phyloP scores from a whole-genome alignment of 2,329 filamentous ascomycete species.

The Penicillium olsonii region DNA sequence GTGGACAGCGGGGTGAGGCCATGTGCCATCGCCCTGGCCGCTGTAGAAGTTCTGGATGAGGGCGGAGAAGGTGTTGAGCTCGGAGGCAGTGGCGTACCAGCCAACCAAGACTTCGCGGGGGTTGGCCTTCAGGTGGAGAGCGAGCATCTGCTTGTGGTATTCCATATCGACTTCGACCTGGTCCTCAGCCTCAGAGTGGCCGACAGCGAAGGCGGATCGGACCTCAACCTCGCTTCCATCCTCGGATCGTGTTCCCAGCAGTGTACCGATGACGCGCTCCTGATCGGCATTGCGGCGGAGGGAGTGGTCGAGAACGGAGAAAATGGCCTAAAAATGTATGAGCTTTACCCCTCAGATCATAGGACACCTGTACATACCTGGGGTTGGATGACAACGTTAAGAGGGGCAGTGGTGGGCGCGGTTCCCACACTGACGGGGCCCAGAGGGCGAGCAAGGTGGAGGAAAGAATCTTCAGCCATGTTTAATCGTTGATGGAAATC shows the following conservation, averaged over 20 bases:
- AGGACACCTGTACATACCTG: constrained; percentile 63
- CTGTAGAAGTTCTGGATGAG: constrained; percentile 99
- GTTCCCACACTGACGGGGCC: constrained; percentile 77
- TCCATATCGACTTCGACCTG: constrained; percentile 99
- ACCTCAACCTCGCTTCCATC: constrained; percentile 97
- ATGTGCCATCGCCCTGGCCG: constrained; percentile 93
- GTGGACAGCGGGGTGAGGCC: constrained; percentile 95
- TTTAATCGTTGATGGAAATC: constrained; percentile 49
- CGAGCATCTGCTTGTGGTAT: constrained; percentile 99
- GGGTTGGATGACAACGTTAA: constrained; percentile 92
- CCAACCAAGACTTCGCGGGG: constrained; percentile 92
- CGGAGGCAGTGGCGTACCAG: constrained; percentile 96
- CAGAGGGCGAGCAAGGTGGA: constrained; percentile 90
- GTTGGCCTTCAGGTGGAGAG: constrained; percentile 88
- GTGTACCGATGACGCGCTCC: constrained; percentile 93
- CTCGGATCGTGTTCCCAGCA: constrained; percentile 89
- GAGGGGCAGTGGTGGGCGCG: constrained; percentile 83
- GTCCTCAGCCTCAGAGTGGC: constrained; percentile 96
- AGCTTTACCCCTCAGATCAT: constrained; percentile 16
- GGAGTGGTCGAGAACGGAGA: constrained; percentile 81
- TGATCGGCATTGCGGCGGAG: constrained; percentile 88
- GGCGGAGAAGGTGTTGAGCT: constrained; percentile 97
- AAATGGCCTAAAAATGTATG: constrained; percentile 54
- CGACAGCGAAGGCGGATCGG: constrained; percentile 93
- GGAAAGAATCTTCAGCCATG: constrained; percentile 88